Evolutionary conservation across 257 asterid species (phyloP).

Genomic region (Capsicum chinense): DNA sequence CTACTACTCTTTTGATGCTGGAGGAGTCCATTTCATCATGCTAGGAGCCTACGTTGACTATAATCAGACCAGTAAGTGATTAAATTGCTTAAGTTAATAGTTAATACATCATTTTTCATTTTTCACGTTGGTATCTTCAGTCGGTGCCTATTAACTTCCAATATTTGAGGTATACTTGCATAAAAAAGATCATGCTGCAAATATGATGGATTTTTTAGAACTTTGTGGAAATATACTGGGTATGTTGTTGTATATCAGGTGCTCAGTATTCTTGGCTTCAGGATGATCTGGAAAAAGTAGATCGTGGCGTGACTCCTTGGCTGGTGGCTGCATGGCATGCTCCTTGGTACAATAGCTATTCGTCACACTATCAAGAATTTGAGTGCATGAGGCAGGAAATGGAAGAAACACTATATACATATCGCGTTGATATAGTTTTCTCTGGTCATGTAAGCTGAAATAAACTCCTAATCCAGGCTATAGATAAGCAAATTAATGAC

Average conservation of each 20-base stretch:
- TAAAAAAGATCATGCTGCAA: neutral
- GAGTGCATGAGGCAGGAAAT: conserved; percentile 91
- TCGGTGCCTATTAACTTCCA: neutral
- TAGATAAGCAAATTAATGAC: neutral
- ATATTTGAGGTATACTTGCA: neutral
- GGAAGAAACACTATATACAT: conserved; percentile 65
- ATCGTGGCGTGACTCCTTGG: conserved; percentile 74
- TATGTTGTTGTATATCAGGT: conserved; percentile 42
- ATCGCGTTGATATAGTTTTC: conserved; percentile 73
- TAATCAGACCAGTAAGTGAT: conserved; percentile 58
- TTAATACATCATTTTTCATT: conserved; percentile 20
- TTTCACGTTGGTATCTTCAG: neutral
- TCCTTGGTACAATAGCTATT: conserved; percentile 91
- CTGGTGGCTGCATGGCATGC: conserved; percentile 84
- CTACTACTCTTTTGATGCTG: conserved; percentile 87
- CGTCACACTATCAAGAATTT: conserved; percentile 85
- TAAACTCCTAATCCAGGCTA: neutral
- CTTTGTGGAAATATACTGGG: too few relatives aligned
- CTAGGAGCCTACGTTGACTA: conserved; percentile 84
- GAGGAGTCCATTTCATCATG: conserved; percentile 81
- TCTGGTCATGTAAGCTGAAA: conserved; percentile 76
- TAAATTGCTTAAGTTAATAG: neutral
- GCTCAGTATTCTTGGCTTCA: conserved; percentile 78
- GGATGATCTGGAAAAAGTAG: conserved; percentile 59
- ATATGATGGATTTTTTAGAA: neutral